A percentile compares a stretch with the other conserved stretches of the same genome.
Evolutionary conservation across 441 rosid genomes (phyloP).

Genomic region (Adansonia madagascariensis): DNA sequence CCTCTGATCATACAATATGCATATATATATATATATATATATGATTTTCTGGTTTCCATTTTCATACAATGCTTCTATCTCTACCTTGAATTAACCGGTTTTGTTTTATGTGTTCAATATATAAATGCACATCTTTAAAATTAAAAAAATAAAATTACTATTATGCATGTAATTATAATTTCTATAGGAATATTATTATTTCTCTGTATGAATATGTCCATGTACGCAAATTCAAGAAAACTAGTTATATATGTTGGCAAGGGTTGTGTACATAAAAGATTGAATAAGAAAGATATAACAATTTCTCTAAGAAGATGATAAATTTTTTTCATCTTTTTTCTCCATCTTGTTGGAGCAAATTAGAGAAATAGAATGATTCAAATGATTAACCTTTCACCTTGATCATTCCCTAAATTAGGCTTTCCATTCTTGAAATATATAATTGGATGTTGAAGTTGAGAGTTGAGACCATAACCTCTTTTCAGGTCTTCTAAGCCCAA

Average conservation of each 20-base stretch:
- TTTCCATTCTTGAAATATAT: background rate
- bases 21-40: background rate
- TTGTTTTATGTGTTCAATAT: background rate
- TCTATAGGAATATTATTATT: background rate
- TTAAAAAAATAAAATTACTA: background rate
- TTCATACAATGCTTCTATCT: conserved; percentile 5
- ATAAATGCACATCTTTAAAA: background rate
- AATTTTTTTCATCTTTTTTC: too few relatives aligned
- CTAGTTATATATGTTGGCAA: background rate
- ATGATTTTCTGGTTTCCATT: background rate
- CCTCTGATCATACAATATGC: background rate
- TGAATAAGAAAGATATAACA: too few relatives aligned
- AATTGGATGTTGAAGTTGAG: background rate
- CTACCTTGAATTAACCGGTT: background rate
- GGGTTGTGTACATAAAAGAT: background rate
- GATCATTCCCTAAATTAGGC: background rate
- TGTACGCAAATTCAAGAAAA: background rate
- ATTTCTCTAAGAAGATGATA: too few relatives aligned
- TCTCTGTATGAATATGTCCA: background rate
- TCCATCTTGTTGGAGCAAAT: background rate
- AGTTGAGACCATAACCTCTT: background rate
- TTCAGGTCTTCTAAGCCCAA: too few relatives aligned
- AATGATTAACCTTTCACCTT: background rate
- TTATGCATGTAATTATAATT: background rate
- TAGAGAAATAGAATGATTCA: background rate